Base-by-base conservation (phyloP, 352 stramenopile species). In the Phytophthora pseudosyringae region DNA sequence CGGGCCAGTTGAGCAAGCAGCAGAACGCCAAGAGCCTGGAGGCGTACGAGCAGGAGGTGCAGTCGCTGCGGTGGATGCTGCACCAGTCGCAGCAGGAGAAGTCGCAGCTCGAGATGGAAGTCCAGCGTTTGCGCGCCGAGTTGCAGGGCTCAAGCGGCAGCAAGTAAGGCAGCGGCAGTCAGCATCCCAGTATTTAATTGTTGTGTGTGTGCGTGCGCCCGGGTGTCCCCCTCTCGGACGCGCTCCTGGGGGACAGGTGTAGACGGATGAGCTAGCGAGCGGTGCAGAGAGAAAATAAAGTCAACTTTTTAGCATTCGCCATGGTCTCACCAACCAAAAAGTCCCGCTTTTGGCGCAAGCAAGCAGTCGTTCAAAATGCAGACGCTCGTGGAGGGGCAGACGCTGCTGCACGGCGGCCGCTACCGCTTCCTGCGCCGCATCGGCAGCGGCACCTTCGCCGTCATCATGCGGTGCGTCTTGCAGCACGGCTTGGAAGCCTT, bases 51-150 rank as follows among this genome's bases (percentile, higher is more conserved):
- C 81, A 88, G 63, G 83, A 92, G 59, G 67, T 90, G 40, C 68
- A 88, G 62, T 73, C 70, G 55, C 64, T 92, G 53, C 80, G 78
- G 31, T 86, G 79, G 77, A 63, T 90, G 60, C 65, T 94, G 44
- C 75, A 90, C 38, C 79, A 91, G 59, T 78, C 80, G n/a, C 78
- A 91, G 64, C 78, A 88, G 43, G 80, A 94, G 41, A 92, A 91
- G 47, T 54, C 69, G 28, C 73, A 83, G 55, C 73, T 94, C 2
- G 76, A 86, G 48, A 67, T 49, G 43, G 83, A 94, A 60, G 74
- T 94, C n/a, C 71, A 87, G 48, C 80, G 73, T n/a, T 60, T 94
- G 60, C 80, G 80, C 25, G 67, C 79, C n/a, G 75, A 90, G 51
- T 56, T 89, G 40, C 50, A 71, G 31, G 16, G 49, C 51, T n/a